A percentile compares a stretch with the other conserved stretches of the same genome.
phyloP scores from a whole-genome alignment of 2,329 filamentous ascomycete species.

The Botrytis fragariae region DNA sequence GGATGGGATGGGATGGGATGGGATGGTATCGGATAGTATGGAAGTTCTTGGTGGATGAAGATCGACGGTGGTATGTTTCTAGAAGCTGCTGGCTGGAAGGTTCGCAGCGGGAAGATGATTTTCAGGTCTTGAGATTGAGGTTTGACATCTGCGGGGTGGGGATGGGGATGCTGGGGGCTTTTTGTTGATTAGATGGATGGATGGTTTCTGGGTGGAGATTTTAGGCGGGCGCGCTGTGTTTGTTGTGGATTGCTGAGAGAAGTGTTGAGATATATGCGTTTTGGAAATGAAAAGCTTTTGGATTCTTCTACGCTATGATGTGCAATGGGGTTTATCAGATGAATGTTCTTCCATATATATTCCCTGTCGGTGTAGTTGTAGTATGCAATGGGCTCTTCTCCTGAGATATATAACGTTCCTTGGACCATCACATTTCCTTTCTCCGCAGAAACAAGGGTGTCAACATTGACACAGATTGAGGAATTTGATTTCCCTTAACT shows the following conservation, averaged over 20 bases:
- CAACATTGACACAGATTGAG: no score
- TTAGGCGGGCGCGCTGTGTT: no score
- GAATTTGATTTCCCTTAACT: neutral
- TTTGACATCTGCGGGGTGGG: neutral
- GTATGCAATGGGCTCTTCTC: neutral
- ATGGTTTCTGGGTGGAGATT: neutral
- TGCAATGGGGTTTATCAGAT: neutral
- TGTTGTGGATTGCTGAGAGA: no score
- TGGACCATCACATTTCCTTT: neutral
- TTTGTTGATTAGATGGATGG: neutral
- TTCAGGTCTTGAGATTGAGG: no score
- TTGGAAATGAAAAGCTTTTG: neutral
- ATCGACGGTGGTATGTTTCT: neutral
- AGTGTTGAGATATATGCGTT: neutral
- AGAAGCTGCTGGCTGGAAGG: neutral
- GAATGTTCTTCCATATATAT: rapidly evolving
- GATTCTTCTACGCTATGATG: rapidly evolving
- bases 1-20: no score
- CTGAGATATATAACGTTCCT: no score
- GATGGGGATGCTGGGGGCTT: no score
- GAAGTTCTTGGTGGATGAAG: neutral
- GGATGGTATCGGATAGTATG: no score
- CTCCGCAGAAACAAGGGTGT: no score
- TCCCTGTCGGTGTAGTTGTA: neutral
- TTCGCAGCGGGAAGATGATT: neutral